Percentiles rank a stretch among this genome's conserved stretches.
phyloP scores from a whole-genome alignment of 352 stramenopile genomes.

The Globisporangium heterothallicum region DNA sequence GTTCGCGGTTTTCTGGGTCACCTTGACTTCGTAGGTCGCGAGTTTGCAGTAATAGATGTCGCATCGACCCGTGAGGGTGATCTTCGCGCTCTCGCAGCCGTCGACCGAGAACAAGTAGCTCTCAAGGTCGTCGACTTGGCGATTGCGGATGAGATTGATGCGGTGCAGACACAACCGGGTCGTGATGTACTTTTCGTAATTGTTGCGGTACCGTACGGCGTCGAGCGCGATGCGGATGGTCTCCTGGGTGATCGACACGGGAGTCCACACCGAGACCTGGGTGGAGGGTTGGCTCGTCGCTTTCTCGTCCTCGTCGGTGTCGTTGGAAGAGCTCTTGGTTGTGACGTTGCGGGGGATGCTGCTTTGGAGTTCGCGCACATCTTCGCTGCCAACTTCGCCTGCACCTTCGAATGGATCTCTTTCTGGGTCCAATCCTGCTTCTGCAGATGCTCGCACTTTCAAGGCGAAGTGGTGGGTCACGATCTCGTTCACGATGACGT shows the following conservation, averaged over 20 bases:
- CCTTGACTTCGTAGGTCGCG: slow-evolving; percentile 39
- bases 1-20: slow-evolving; percentile 23
- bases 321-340: too few species aligned
- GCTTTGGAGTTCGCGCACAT: too few species aligned
- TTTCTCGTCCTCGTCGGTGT: slow-evolving; percentile 4
- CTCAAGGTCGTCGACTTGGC: slow-evolving; percentile 14
- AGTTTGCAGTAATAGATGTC: slow-evolving; percentile 39
- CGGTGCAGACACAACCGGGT: slow-evolving; percentile 36
- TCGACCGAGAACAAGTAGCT: slow-evolving; percentile 36
- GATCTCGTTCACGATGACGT: too few species aligned
- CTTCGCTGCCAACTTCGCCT: too few species aligned
- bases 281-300: too few species aligned
- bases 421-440: too few species aligned
- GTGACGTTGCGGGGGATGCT: background rate
- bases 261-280: slow-evolving; percentile 17
- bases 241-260: slow-evolving; percentile 14
- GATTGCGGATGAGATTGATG: slow-evolving; percentile 26
- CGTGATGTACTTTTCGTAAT: slow-evolving; percentile 29
- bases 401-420: too few species aligned
- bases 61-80: slow-evolving; percentile 27
- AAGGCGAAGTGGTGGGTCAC: too few species aligned
- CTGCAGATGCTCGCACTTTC: too few species aligned
- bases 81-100: slow-evolving; percentile 22
- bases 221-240: slow-evolving; percentile 26
- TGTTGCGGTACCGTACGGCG: slow-evolving; percentile 31